Evolutionary conservation across 345 rosid genomes (phyloP), one percentile per base, ranked within the genome.

Genomic region (Bretschneidera sinensis): DNA sequence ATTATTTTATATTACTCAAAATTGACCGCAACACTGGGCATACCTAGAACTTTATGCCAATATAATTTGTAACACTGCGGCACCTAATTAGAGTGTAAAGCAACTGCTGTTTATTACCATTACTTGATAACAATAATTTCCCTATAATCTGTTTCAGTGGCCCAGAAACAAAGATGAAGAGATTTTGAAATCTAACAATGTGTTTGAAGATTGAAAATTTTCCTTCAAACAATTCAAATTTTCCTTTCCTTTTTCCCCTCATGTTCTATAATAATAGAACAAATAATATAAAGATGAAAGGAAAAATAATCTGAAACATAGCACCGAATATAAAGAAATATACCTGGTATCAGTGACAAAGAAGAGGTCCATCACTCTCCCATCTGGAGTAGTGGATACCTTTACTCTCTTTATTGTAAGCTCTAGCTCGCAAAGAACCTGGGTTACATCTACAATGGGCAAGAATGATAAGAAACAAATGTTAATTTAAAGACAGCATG

Each of bases 321-420:
- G 45, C 4, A 39, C 1, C 11, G 4, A 39, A 11, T 5, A 39
- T 20, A 14, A 51, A 51, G 25, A 18, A 7, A 64, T 75, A 68
- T 66, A 86, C 92, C 88, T 83, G 52, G 83, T 73, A 78, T 86
- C 92, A 1, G 92, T 83, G 47, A 86, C 49, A 58, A 76, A 86
- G 62, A 86, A 76, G 71, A 86, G 89, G 72, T 83, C 87, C 82
- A 83, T 77, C 23, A 86, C 85, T 67, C 76, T 78, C 49, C 87
- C 92, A 69, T 86, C 92, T 6, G 89, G 92, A 51, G 87, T 63
- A 52, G 89, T 81, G 69, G 80, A 83, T 50, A 79, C 84, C 71
- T 86, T 86, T 25, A 81, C 92, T 66, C 78, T 79, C 71, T 78
- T 81, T 66, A 83, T 83, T 33, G 79, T 78, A 47, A 83, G 82